phyloP scores from a whole-genome alignment of 352 stramenopile species.

The Blastocystis sp. region DNA sequence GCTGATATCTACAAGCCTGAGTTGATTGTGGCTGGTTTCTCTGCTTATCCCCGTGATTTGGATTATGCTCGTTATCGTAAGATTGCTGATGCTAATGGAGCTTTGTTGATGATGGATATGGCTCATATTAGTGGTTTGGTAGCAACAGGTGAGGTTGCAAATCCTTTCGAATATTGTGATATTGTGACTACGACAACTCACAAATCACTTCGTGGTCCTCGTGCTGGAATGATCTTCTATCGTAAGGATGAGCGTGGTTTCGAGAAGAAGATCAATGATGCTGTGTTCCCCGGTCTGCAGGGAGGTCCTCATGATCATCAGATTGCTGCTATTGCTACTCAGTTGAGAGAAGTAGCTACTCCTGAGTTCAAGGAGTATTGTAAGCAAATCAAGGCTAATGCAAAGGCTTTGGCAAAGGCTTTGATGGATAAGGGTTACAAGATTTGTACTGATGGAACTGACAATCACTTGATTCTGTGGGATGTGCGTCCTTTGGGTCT shows the following conservation, averaged over 20 bases:
- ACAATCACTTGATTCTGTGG: slow-evolving; percentile 97
- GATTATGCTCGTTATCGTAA: slow-evolving; percentile 96
- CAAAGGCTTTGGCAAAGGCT: slow-evolving; percentile 80
- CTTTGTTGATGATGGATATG: slow-evolving; percentile 95
- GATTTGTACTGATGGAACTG: slow-evolving; percentile 81
- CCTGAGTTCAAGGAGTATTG: slow-evolving; percentile 93
- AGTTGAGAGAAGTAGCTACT: slow-evolving; percentile 90
- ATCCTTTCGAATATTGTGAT: slow-evolving; percentile 93
- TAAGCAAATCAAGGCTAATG: slow-evolving; percentile 83
- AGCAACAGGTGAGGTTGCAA: slow-evolving; percentile 71
- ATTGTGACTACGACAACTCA: slow-evolving; percentile 98
- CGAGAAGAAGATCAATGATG: slow-evolving; percentile 88
- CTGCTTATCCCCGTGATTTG: slow-evolving; percentile 87
- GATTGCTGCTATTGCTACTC: slow-evolving; percentile 92
- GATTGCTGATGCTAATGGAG: slow-evolving; percentile 85
- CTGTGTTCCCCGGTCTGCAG: slow-evolving; percentile 95
- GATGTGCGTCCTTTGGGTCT: slow-evolving; percentile 86
- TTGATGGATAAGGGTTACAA: slow-evolving; percentile 85
- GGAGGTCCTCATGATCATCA: slow-evolving; percentile 79
- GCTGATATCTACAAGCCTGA: slow-evolving; percentile 85
- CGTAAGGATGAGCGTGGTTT: slow-evolving; percentile 85
- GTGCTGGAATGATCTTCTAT: slow-evolving; percentile 98
- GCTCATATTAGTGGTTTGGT: slow-evolving; percentile 95
- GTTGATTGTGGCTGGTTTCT: slow-evolving; percentile 94
- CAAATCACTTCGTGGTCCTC: slow-evolving; percentile 91